Base-by-base conservation (phyloP, 768 basidiomycete genomes). In the Xerocomus brunneocitrinus region DNA sequence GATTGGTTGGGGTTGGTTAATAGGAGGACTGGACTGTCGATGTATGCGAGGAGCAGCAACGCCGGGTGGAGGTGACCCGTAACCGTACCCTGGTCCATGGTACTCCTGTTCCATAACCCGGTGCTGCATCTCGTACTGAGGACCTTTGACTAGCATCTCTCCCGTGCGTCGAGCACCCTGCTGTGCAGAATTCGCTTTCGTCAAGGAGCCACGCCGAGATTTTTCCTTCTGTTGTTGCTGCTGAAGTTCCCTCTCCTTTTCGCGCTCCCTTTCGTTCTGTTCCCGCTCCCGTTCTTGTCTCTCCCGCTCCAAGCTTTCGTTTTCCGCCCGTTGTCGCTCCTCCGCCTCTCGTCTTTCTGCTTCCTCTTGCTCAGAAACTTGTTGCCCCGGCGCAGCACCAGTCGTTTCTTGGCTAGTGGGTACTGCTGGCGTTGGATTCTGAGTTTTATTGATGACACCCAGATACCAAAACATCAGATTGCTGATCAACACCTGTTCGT, bases 391-490 rank as follows among this genome's bases (percentile, higher is more conserved):
- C 28, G 39, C n/a, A 16, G 58, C 41, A 55, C 27, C 60, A 49
- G 41, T 42, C 47, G 65, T 31, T 24, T 42, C 62, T 67, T 71
- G 71, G 34, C 72, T 58, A 36, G 77, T 60, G 7, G 69, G 41
- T 5, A 71, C 62, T 4, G 76, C 73, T 35, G 68, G 45, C 12
- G 74, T 66, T 13, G 77, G 74, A 49, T 65, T 79, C 63, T 85
- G 87, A 19, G 91, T 82, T 72, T 95, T 94, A 71, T 98, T 97
- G 73, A 98, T 98, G 60, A 98, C 86, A 12, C 95, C 92, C 35
- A 99, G 79, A 68, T 98, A 99, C 97, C 97, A 99, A 78, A 99
- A 98, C 92, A 95, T 97, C 63, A 93, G 74, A 67, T 93, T 93
- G 66, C 88, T 91, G 69, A 91, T 92, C 53, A 91, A 74, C 50